These are phyloP conservation scores for Zarea fungicola DNA, from an alignment of 2,329 filamentous ascomycete genomes.

Conservation along the genomic window DNA sequence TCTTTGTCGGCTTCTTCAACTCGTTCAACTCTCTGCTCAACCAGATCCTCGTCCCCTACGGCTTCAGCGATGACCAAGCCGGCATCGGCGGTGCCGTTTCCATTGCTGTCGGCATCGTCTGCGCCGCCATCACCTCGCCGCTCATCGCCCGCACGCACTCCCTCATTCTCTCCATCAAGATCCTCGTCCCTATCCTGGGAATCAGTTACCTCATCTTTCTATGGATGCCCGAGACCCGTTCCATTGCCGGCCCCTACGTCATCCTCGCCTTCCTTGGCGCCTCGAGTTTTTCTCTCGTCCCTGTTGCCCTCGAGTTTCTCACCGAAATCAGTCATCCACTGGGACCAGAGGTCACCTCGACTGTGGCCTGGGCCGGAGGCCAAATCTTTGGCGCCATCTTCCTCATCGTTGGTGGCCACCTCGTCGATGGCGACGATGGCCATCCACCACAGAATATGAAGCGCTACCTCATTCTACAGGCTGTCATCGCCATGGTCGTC, in stretches of 20 bases:
- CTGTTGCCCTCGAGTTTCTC: constrained; percentile 79
- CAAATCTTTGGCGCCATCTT: constrained; percentile 83
- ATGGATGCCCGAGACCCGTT: constrained; percentile 62
- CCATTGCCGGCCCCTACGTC: constrained; percentile 64
- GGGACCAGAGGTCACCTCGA: constrained; percentile 77
- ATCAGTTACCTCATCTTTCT: constrained; percentile 71
- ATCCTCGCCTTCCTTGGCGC: constrained; percentile 75
- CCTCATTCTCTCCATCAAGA: constrained; percentile 68
- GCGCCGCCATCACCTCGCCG: constrained; percentile 70
- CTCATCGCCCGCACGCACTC: constrained; percentile 80
- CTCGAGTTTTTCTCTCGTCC: constrained; percentile 72
- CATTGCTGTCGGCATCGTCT: constrained; percentile 80
- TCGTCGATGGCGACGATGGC: constrained; percentile 51
- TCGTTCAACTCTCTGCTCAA: constrained; percentile 81
- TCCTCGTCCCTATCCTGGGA: constrained; percentile 69
- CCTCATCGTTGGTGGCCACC: constrained; percentile 73
- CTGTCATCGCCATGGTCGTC: constrained; percentile 60
- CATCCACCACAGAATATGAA: constrained; percentile 68
- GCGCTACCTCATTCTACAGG: constrained; percentile 71
- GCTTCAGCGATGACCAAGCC: constrained; percentile 74
- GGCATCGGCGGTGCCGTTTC: constrained; percentile 86
- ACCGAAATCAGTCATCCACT: constrained; percentile 85
- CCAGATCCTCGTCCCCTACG: constrained; percentile 84
- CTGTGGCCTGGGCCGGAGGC: constrained; percentile 79
- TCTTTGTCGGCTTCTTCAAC: constrained; percentile 94